Percentiles rank a stretch among this genome's conserved stretches.
Evolutionary conservation across 352 stramenopile genomes (phyloP).

Genomic region (Globisporangium cystogenes): DNA sequence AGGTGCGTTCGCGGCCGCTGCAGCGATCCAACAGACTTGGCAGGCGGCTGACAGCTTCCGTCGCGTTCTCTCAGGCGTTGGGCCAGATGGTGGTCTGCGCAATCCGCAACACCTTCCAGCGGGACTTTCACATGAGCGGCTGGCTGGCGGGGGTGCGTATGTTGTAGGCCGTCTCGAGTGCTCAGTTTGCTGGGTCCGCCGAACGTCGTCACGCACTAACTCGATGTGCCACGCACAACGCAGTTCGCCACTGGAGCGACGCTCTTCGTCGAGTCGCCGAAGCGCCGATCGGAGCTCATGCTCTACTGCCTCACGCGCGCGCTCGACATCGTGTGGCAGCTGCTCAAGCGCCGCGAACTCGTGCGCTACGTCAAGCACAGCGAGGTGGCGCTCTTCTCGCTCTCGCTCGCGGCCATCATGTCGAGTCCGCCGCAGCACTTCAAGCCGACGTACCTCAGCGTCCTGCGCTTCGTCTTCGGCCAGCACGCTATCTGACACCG

Average conservation of each 20-base stretch:
- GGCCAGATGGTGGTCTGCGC: slow-evolving; percentile 32
- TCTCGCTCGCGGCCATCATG: slow-evolving; percentile 85
- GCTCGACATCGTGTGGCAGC: slow-evolving; percentile 76
- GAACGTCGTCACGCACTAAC: neutral
- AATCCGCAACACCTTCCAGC: slow-evolving; percentile 64
- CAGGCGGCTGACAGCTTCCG: neutral
- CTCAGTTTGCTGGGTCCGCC: neutral
- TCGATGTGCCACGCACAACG: neutral
- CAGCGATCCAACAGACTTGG: neutral
- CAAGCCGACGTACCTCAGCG: slow-evolving; percentile 79
- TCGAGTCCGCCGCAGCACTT: slow-evolving; percentile 73
- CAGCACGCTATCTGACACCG: slow-evolving; percentile 27
- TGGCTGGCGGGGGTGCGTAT: slow-evolving; percentile 50
- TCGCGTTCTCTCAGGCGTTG: neutral
- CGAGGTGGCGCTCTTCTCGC: slow-evolving; percentile 76
- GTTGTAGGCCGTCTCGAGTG: neutral
- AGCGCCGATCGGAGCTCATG: slow-evolving; percentile 83
- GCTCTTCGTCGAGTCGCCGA: slow-evolving; percentile 77
- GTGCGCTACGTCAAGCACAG: slow-evolving; percentile 73
- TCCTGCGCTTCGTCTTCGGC: slow-evolving; percentile 82
- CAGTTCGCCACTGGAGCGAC: slow-evolving; percentile 53
- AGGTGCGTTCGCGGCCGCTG: neutral
- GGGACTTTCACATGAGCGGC: slow-evolving; percentile 39
- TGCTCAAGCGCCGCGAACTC: slow-evolving; percentile 59
- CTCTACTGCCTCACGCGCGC: slow-evolving; percentile 72